Percentiles rank a stretch among this genome's conserved stretches.
These are phyloP conservation scores for Warburgia ugandensis DNA, from an alignment of 164 flowering plant genomes.

Conservation along the genomic window DNA sequence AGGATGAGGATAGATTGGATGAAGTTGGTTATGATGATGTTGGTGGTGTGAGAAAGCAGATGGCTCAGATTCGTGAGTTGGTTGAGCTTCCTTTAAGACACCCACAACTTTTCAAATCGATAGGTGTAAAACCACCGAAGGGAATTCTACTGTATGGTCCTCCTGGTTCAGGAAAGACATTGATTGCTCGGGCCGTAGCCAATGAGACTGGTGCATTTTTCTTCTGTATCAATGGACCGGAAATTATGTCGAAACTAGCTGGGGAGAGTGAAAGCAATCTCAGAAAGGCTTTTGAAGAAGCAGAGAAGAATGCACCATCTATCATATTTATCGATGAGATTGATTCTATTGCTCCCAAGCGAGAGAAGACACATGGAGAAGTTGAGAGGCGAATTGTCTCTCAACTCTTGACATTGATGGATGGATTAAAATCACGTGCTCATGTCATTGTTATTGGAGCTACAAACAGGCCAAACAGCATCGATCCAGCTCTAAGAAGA, in stretches of 20 bases:
- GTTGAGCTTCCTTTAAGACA: constrained; percentile 87
- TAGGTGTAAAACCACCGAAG: constrained; percentile 89
- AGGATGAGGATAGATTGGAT: constrained; percentile 76
- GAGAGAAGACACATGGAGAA: constrained; percentile 84
- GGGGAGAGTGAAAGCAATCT: constrained; percentile 93
- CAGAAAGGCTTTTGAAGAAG: constrained; percentile 87
- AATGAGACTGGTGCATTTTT: constrained; percentile 92
- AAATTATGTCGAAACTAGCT: constrained; percentile 85
- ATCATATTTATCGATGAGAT: constrained; percentile 79
- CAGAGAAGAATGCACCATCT: constrained; percentile 84
- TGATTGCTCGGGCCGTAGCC: constrained; percentile 87
- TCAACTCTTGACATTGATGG: constrained; percentile 82
- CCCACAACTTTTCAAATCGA: constrained; percentile 78
- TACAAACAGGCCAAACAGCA: constrained; percentile 81
- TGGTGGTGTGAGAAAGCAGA: constrained; percentile 93
- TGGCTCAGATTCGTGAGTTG: constrained; percentile 84
- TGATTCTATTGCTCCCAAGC: constrained; percentile 83
- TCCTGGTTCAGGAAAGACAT: constrained; percentile 88
- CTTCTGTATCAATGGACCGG: constrained; percentile 87
- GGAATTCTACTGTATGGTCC: constrained; percentile 91
- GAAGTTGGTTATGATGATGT: constrained; percentile 94
- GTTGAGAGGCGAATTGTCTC: constrained; percentile 87
- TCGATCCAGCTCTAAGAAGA: constrained; percentile 83
- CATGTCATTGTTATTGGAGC: constrained; percentile 89
- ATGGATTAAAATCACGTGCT: constrained; percentile 74